Percentiles rank a stretch among this genome's conserved stretches.
phyloP scores from a whole-genome alignment of 176 grass and related monocot species.

The Eleusine coracana region DNA sequence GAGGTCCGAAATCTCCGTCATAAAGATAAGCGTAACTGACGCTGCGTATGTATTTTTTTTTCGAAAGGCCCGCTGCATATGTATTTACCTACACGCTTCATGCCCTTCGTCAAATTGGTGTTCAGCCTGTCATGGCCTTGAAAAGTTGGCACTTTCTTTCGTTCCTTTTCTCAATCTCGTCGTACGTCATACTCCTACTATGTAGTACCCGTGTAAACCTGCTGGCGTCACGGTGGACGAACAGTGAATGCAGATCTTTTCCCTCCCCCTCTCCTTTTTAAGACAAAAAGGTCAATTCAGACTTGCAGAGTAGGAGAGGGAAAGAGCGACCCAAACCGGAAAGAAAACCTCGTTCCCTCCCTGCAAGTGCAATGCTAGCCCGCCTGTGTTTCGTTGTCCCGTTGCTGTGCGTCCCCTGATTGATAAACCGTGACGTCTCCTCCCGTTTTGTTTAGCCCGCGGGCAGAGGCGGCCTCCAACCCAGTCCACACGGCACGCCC shows the following conservation, averaged over 20 bases:
- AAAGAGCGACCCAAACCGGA: not conserved
- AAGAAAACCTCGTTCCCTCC: not conserved
- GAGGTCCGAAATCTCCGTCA: too few species aligned
- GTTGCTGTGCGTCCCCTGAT: too few species aligned
- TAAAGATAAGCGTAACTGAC: too few species aligned
- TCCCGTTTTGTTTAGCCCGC: not conserved
- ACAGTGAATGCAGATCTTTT: not conserved
- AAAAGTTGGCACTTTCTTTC: too few species aligned
- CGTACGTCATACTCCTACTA: too few species aligned
- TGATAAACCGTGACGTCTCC: not conserved
- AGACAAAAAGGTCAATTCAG: not conserved
- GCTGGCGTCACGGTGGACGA: not conserved
- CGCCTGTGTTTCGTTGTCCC: not conserved
- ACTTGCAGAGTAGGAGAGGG: not conserved
- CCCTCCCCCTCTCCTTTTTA: too few species aligned
- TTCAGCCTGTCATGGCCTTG: too few species aligned
- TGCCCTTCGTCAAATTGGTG: too few species aligned
- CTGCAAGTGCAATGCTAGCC: not conserved
- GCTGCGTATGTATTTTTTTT: too few species aligned
- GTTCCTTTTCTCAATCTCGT: not conserved
- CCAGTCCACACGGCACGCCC: conserved; percentile 20
- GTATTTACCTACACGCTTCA: too few species aligned
- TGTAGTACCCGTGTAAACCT: not conserved
- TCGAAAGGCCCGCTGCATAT: too few species aligned
- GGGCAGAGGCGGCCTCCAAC: conserved; percentile 18